A percentile compares a stretch with the other conserved stretches of the same genome.
Evolutionary conservation across 163 green algal genomes (phyloP).

Genomic region (Scenedesmus sp.): DNA sequence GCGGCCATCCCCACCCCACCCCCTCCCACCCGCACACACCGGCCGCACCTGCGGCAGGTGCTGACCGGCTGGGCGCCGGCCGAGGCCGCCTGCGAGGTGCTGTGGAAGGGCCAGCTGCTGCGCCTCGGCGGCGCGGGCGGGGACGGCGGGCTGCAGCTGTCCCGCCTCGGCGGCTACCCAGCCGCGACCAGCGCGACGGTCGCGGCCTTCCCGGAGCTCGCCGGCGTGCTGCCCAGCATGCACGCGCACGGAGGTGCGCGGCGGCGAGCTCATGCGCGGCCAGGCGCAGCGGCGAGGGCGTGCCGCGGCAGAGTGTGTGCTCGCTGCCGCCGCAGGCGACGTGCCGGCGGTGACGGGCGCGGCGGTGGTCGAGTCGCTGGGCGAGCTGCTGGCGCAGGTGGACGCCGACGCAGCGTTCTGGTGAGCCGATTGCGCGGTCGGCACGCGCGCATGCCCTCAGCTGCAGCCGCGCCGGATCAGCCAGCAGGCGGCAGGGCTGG

Average conservation of each 20-base stretch:
- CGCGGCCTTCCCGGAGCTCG: background rate
- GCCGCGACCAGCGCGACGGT: background rate
- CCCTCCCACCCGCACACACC: too few relatives aligned
- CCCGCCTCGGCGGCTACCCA: background rate
- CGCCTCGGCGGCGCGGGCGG: background rate
- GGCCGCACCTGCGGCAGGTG: too few relatives aligned
- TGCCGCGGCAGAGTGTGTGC: background rate
- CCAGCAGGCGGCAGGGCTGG: too few relatives aligned
- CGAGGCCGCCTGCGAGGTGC: too few relatives aligned
- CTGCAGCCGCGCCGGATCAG: too few relatives aligned
- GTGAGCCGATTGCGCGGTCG: background rate
- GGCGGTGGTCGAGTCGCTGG: background rate
- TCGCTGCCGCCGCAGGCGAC: background rate
- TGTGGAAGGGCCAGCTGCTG: slow-evolving; percentile 16
- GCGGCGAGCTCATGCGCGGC: background rate
- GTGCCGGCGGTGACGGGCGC: background rate
- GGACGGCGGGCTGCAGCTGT: background rate
- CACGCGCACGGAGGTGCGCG: background rate
- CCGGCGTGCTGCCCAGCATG: background rate
- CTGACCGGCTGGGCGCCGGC: too few relatives aligned
- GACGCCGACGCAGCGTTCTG: background rate
- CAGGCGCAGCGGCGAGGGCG: background rate
- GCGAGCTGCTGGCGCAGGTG: background rate
- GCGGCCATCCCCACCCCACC: too few relatives aligned
- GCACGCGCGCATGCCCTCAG: too few relatives aligned